Conservation (phyloP, 176 grass and related monocot species). For the Panicum miliaceum region DNA sequence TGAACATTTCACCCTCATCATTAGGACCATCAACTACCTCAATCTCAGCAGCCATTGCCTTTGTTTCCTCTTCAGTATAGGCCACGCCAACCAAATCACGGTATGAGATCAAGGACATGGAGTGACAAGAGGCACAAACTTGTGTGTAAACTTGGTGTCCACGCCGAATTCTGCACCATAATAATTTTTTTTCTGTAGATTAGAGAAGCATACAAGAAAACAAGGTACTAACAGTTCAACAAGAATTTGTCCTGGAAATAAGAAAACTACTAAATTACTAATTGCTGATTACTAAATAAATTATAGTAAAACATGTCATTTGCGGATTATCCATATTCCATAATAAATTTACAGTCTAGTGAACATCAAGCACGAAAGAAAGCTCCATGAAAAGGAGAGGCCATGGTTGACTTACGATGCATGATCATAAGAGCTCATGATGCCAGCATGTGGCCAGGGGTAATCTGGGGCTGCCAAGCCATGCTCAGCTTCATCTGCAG, state of each 20-base stretch:
- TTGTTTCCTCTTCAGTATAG: constrained; percentile 96
- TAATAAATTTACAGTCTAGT: background rate
- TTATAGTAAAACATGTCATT: background rate
- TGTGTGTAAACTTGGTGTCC: constrained; percentile 98
- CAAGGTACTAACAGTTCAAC: background rate
- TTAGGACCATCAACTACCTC: constrained; percentile 96
- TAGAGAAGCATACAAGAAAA: constrained; percentile 12
- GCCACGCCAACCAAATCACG: constrained; percentile 95
- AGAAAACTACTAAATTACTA: background rate
- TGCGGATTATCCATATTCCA: background rate
- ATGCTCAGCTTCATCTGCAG: constrained; percentile 97
- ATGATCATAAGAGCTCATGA: constrained; percentile 96
- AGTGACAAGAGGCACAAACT: constrained; percentile 97
- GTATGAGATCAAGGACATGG: constrained; percentile 95
- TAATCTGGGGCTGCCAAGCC: constrained; percentile 74
- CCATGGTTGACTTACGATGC: constrained; percentile 73
- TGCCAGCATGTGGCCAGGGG: constrained; percentile 97
- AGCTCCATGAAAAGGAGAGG: background rate
- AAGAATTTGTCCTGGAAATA: background rate
- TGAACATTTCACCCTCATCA: constrained; percentile 96
- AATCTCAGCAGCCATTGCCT: constrained; percentile 99
- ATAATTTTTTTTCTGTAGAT: constrained; percentile 18
- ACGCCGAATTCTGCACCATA: constrained; percentile 73
- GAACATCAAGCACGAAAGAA: background rate
- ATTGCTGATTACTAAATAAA: background rate